Evolutionary conservation across 805 yeast species (phyloP).

Genomic region (Myxozyma melibiosi): DNA sequence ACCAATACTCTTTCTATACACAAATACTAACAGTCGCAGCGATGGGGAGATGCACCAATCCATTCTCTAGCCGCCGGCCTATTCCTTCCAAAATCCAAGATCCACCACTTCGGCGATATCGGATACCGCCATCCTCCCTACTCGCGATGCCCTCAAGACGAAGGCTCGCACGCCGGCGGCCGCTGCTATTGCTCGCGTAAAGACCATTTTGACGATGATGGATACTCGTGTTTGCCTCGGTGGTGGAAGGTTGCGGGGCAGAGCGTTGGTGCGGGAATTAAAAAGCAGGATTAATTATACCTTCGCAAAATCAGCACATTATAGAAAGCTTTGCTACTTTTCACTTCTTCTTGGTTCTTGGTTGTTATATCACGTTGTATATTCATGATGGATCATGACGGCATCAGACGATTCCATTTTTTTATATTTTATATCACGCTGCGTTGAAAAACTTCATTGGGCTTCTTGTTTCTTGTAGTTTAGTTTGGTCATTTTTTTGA

Average conservation of each 20-base stretch:
- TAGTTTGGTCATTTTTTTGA: no score
- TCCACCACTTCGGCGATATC: slow-evolving; percentile 72
- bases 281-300: slow-evolving; percentile 4
- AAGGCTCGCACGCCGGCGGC: slow-evolving; percentile 26
- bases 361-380: no score
- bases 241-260: slow-evolving; percentile 35
- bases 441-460: no score
- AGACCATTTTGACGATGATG: slow-evolving; percentile 33
- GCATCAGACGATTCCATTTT: no score
- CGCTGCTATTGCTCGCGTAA: slow-evolving; percentile 28
- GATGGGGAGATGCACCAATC: slow-evolving; percentile 96
- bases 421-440: no score
- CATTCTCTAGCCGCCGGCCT: slow-evolving; percentile 75
- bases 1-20: slow-evolving; percentile 34
- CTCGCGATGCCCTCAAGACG: slow-evolving; percentile 35
- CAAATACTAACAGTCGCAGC: slow-evolving; percentile 53
- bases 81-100: slow-evolving; percentile 55
- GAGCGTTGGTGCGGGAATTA: slow-evolving; percentile 23
- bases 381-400: no score
- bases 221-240: slow-evolving; percentile 31
- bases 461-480: no score
- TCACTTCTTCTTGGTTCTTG: not conserved
- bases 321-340: no score
- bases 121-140: slow-evolving; percentile 53
- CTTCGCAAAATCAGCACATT: not conserved